A percentile compares a stretch with the other conserved stretches of the same genome.
These are phyloP conservation scores for Biscogniauxia sp. DNA, from an alignment of 2,329 filamentous ascomycete species.

Conservation along the genomic window DNA sequence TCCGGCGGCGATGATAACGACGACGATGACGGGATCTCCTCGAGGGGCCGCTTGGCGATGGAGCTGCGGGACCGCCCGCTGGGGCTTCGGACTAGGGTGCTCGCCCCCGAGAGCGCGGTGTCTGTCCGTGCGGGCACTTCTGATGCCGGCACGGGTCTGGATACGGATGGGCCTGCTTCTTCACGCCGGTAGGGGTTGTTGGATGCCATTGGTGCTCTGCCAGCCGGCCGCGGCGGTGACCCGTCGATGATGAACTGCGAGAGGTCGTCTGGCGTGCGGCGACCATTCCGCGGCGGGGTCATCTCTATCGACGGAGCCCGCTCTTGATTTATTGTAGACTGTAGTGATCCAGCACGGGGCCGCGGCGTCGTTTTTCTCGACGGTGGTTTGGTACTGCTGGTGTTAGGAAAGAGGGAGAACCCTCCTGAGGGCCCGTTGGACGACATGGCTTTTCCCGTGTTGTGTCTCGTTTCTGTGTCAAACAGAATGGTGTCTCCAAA, in stretches of 20 bases:
- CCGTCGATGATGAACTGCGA: constrained; percentile 32
- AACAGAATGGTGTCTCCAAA: constrained; percentile 6
- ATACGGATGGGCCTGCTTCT: constrained; percentile 29
- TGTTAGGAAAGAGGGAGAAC: constrained; percentile 58
- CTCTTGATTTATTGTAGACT: constrained; percentile 24
- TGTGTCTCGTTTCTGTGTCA: constrained; percentile 1
- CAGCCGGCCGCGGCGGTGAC: constrained; percentile 16
- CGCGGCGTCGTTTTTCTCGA: constrained; percentile 43
- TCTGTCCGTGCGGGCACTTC: constrained; percentile 47
- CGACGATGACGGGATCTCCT: constrained; percentile 25
- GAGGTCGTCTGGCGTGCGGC: constrained; percentile 27
- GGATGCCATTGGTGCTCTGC: constrained; percentile 16
- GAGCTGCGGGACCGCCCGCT: constrained; percentile 54
- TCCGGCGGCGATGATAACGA: constrained; percentile 21
- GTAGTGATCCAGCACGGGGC: constrained; percentile 27
- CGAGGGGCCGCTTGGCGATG: constrained; percentile 53
- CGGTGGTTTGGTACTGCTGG: constrained; percentile 40
- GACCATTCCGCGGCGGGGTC: constrained; percentile 29
- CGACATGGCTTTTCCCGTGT: constrained; percentile 16
- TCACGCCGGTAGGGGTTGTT: constrained; percentile 31
- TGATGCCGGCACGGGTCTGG: constrained; percentile 40
- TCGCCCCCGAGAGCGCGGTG: constrained; percentile 50
- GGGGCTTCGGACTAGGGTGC: constrained; percentile 47
- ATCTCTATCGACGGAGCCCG: constrained; percentile 30
- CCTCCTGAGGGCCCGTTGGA: constrained; percentile 39